These are phyloP conservation scores for Magnolia kwangsiensis DNA, from an alignment of 164 flowering plant species.

Conservation along the genomic window DNA sequence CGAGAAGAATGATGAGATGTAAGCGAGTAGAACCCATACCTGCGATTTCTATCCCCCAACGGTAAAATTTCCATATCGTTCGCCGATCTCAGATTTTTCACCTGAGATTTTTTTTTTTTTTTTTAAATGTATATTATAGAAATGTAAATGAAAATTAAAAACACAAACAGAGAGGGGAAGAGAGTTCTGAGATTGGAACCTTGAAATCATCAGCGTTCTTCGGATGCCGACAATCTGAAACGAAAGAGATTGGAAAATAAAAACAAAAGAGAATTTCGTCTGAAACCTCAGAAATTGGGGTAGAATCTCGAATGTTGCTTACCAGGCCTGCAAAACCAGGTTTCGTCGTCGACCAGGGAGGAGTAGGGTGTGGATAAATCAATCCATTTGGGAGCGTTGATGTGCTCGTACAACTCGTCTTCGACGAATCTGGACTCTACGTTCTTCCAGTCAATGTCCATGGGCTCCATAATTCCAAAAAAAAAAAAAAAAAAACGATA, in stretches of 20 bases:
- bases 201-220: slow-evolving; percentile 74
- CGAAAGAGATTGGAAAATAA: not conserved
- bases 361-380: slow-evolving; percentile 51
- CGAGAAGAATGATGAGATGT: not conserved
- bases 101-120: slow-evolving; percentile 4
- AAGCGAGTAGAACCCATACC: slow-evolving; percentile 28
- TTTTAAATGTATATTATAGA: not conserved
- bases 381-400: slow-evolving; percentile 85
- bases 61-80: slow-evolving; percentile 33
- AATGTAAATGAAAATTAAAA: not conserved
- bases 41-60: slow-evolving; percentile 38
- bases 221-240: slow-evolving; percentile 83
- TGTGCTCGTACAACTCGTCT: slow-evolving; percentile 67
- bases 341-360: slow-evolving; percentile 40
- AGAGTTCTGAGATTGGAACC: slow-evolving; percentile 28
- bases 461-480: slow-evolving; percentile 63
- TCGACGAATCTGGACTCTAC: slow-evolving; percentile 56
- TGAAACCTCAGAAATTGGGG: not conserved
- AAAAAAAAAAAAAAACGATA: slow-evolving; percentile 4
- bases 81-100: slow-evolving; percentile 25
- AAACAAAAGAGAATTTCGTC: not conserved
- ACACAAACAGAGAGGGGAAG: not conserved
- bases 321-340: slow-evolving; percentile 93
- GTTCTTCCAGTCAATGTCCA: slow-evolving; percentile 82
- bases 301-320: slow-evolving; percentile 4